Evolutionary conservation across 768 basidiomycete species (phyloP).

Genomic region (Cystobasidium tubakii): DNA sequence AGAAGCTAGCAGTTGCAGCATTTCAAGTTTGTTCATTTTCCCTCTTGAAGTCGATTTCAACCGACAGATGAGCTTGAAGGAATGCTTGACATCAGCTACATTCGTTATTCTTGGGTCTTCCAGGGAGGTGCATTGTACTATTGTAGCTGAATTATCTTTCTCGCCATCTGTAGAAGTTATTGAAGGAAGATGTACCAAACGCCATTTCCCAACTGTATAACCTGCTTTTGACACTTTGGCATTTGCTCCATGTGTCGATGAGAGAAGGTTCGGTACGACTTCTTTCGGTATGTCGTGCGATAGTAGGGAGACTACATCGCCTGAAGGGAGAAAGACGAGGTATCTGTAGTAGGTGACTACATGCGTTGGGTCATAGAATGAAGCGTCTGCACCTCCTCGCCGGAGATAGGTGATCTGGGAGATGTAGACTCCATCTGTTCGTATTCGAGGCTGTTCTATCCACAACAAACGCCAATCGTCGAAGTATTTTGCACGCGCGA

Average conservation of each 20-base stretch:
- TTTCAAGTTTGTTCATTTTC: conserved; percentile 45
- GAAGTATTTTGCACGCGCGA: conserved; percentile 23
- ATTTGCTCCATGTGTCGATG: conserved; percentile 5
- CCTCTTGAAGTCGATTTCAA: conserved; percentile 42
- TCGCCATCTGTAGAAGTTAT: not conserved
- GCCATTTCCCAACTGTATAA: conserved; percentile 31
- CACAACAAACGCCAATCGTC: conserved; percentile 44
- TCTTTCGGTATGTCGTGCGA: conserved; percentile 41
- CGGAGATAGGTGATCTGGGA: conserved; percentile 42
- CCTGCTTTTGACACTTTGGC: conserved; percentile 2
- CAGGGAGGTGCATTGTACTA: conserved; percentile 41
- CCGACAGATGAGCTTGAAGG: conserved; percentile 39
- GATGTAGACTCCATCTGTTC: conserved; percentile 45
- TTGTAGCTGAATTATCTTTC: conserved; percentile 31
- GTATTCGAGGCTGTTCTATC: conserved; percentile 45
- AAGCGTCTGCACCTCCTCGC: conserved; percentile 37
- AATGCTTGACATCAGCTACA: conserved; percentile 40
- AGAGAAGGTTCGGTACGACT: conserved; percentile 42
- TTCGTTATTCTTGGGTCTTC: conserved; percentile 40
- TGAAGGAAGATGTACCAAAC: not conserved
- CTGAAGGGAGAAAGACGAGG: conserved; percentile 44
- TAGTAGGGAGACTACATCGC: conserved; percentile 44
- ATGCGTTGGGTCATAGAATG: conserved; percentile 40
- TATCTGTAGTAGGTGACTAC: conserved; percentile 45
- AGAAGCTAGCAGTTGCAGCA: conserved; percentile 41